Conservation (phyloP, 2,329 filamentous ascomycete species). For the Parascedosporium putredinis region DNA sequence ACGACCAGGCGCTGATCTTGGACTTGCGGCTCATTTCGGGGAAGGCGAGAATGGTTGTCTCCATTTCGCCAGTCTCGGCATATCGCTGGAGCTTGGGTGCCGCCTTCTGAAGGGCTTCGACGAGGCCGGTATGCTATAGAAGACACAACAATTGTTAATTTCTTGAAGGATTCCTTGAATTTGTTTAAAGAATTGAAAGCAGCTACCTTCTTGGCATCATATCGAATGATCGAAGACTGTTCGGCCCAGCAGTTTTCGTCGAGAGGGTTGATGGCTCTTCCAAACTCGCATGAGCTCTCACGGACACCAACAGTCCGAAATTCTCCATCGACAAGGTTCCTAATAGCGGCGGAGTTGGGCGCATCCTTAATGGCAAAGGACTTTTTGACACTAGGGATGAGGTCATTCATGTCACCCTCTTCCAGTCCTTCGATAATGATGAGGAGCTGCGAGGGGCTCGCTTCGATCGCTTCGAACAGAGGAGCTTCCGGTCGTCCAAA, state of each 20-base stretch:
- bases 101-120: conserved; percentile 33
- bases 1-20: conserved; percentile 28
- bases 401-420: conserved; percentile 31
- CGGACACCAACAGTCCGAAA: conserved; percentile 24
- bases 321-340: conserved; percentile 30
- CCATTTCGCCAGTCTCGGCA: conserved; percentile 38
- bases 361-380: conserved; percentile 39
- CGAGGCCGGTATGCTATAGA: conserved; percentile 29
- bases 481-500: conserved; percentile 43
- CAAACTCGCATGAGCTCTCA: conserved; percentile 28
- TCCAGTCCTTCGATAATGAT: conserved; percentile 49
- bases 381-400: conserved; percentile 24
- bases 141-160: not conserved
- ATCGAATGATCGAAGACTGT: conserved; percentile 31
- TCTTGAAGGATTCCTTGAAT: not conserved
- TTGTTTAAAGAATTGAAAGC: not conserved
- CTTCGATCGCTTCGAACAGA: conserved; percentile 34
- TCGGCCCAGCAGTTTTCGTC: conserved; percentile 34
- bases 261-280: conserved; percentile 30
- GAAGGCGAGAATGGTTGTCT: conserved; percentile 46
- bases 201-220: conserved; percentile 32
- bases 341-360: conserved; percentile 31
- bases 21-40: conserved; percentile 32
- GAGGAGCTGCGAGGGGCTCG: conserved; percentile 42
- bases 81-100: conserved; percentile 34